Percentiles rank a stretch among this genome's conserved stretches.
These are phyloP conservation scores for Globisporangium splendens DNA, from an alignment of 352 stramenopile species.

Conservation along the genomic window DNA sequence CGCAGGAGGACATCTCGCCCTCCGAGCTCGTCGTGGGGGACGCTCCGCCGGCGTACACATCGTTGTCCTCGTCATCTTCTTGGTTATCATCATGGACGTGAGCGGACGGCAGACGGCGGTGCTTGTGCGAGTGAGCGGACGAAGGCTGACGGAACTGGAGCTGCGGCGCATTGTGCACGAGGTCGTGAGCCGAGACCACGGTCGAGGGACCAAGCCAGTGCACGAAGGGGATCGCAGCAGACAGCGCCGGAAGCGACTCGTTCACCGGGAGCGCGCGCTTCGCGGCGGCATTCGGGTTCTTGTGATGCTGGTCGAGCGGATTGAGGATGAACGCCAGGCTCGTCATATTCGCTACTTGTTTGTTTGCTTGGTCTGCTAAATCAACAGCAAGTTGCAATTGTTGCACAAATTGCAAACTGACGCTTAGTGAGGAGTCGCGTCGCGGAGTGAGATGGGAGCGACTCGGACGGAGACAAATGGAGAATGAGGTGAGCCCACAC, in stretches of 20 bases:
- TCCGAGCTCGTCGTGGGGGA: constrained; percentile 11
- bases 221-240: not conserved
- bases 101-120: constrained; percentile 1
- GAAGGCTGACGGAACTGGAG: not conserved
- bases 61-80: not conserved
- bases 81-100: not conserved
- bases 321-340: constrained; percentile 22
- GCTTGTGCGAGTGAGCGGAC: not conserved
- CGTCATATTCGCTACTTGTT: constrained; percentile 5
- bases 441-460: not conserved
- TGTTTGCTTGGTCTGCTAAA: not conserved
- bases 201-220: too few relatives aligned
- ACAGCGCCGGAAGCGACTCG: constrained; percentile 5
- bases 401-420: not conserved
- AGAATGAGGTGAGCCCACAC: not conserved
- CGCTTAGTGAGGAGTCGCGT: not conserved
- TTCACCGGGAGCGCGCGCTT: not conserved
- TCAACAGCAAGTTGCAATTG: not conserved
- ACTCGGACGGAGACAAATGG: not conserved
- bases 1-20: constrained; percentile 13
- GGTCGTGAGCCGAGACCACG: too few relatives aligned
- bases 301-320: constrained; percentile 11
- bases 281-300: not conserved
- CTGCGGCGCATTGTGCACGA: too few relatives aligned
- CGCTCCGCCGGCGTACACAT: constrained; percentile 20